Conservation (phyloP, 176 grass and related monocot genomes). For the Triticum aestivum region DNA sequence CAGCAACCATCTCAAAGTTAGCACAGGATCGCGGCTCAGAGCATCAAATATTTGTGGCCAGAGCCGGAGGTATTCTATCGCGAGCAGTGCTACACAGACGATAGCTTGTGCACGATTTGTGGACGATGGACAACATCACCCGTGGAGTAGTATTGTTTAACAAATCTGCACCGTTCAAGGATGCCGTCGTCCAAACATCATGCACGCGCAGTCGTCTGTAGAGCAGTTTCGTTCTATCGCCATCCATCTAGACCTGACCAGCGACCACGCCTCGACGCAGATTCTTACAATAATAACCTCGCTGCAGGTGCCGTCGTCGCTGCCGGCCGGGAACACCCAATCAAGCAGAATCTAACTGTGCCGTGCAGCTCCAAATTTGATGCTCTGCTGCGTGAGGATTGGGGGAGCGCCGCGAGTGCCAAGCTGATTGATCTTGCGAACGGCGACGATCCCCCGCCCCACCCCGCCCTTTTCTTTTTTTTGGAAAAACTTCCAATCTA, state of each 20-base stretch:
- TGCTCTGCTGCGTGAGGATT: no score
- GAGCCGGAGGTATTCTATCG: neutral
- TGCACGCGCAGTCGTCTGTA: no score
- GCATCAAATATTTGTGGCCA: slow-evolving; percentile 27
- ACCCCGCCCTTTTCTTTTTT: neutral
- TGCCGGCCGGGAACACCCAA: neutral
- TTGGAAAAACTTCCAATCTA: no score
- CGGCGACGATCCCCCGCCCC: no score
- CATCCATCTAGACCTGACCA: slow-evolving; percentile 27
- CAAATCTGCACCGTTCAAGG: no score
- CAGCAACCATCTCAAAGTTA: neutral
- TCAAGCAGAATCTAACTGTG: slow-evolving; percentile 26
- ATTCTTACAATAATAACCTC: neutral
- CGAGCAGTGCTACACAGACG: no score
- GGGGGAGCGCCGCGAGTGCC: no score
- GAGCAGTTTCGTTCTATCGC: neutral
- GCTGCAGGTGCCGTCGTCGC: neutral
- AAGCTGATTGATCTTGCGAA: no score
- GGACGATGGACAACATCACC: no score
- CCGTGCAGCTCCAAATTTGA: slow-evolving; percentile 10
- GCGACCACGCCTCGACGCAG: slow-evolving; percentile 38
- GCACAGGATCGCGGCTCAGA: neutral
- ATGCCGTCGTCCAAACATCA: no score
- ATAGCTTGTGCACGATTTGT: no score
- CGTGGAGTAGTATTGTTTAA: no score